Evolutionary conservation across 2,329 filamentous ascomycete genomes (phyloP).

Genomic region (Botryotinia globosa): DNA sequence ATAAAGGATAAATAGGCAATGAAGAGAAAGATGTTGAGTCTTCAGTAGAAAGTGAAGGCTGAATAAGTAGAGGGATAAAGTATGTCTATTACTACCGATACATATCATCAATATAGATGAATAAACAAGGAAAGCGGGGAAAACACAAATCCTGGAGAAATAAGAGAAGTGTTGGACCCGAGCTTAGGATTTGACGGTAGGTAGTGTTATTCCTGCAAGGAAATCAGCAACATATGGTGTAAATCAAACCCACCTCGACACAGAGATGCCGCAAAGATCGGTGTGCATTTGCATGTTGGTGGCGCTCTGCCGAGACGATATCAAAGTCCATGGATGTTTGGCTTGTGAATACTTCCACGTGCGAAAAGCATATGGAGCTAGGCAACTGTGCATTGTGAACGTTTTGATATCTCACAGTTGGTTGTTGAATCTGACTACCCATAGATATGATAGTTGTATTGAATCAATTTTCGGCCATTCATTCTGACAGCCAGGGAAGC

Average conservation of each 20-base stretch:
- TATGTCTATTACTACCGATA: not conserved
- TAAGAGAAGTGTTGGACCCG: not conserved
- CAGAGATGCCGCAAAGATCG: not conserved
- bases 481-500: not conserved
- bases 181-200: not conserved
- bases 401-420: not conserved
- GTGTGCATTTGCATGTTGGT: not conserved
- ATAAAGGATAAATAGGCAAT: not conserved
- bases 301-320: not conserved
- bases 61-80: not conserved
- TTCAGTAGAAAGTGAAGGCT: not conserved
- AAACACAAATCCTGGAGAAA: not conserved
- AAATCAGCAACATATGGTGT: not conserved
- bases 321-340: not conserved
- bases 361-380: not conserved
- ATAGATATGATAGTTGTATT: not conserved
- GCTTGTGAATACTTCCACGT: not conserved
- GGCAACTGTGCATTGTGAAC: not conserved
- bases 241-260: not conserved
- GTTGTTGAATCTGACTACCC: not conserved
- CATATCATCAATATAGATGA: not conserved
- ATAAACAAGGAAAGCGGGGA: not conserved
- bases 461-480: not conserved
- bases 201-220: not conserved
- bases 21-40: not conserved